phyloP scores from a whole-genome alignment of 2,329 filamentous ascomycete species.

The Penicillium sp. region DNA sequence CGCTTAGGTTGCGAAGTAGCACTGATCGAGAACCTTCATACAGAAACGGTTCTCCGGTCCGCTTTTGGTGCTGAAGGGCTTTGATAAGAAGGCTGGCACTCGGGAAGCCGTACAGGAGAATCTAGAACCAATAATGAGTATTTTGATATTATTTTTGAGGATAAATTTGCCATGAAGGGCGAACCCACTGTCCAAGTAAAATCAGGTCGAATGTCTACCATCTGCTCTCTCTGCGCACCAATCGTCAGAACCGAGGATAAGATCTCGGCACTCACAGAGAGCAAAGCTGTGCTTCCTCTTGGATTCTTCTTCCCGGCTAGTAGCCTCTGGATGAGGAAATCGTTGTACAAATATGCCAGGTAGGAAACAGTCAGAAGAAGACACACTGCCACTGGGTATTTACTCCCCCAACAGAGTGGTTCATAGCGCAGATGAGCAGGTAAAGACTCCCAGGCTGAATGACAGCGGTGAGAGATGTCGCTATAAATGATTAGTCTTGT shows the following conservation, averaged over 20 bases:
- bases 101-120: slow-evolving; percentile 33
- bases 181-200: slow-evolving; percentile 28
- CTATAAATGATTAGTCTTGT: slow-evolving; percentile 10
- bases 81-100: slow-evolving; percentile 34
- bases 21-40: slow-evolving; percentile 38
- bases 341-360: slow-evolving; percentile 34
- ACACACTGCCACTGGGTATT: slow-evolving; percentile 30
- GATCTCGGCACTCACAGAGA: slow-evolving; percentile 31
- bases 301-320: slow-evolving; percentile 32
- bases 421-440: slow-evolving; percentile 30
- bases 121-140: slow-evolving; percentile 10
- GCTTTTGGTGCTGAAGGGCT: slow-evolving; percentile 30
- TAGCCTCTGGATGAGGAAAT: slow-evolving; percentile 33
- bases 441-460: slow-evolving; percentile 27
- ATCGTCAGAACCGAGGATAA: slow-evolving; percentile 30
- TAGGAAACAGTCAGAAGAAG: slow-evolving; percentile 39
- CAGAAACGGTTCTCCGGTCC: slow-evolving; percentile 35
- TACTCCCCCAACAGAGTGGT: slow-evolving; percentile 21
- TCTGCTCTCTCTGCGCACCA: slow-evolving; percentile 28
- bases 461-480: slow-evolving; percentile 30
- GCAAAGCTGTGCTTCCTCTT: slow-evolving; percentile 19
- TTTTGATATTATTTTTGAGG: too few species aligned
- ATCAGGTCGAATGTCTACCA: slow-evolving; percentile 30
- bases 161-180: neutral
- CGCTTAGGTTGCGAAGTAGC: slow-evolving; percentile 45